Evolutionary conservation across 2,329 filamentous ascomycete genomes (phyloP).

Genomic region (Neopestalotiopsis clavispora): DNA sequence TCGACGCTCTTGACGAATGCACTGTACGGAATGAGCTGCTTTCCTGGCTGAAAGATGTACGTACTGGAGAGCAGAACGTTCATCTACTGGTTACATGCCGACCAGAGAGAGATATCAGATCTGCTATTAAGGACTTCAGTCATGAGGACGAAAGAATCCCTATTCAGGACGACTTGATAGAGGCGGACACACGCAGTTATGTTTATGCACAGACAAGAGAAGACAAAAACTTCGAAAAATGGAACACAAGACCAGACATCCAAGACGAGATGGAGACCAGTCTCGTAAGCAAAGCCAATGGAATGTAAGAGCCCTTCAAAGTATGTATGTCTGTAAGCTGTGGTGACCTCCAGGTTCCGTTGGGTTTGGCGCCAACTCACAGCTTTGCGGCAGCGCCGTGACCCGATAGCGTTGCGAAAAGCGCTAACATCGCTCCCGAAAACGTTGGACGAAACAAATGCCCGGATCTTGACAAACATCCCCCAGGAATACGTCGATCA

Average conservation of each 20-base stretch:
- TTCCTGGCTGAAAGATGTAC: conserved; percentile 18
- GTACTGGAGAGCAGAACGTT: too few relatives aligned
- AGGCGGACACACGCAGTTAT: conserved; percentile 32
- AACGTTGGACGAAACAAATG: conserved; percentile 25
- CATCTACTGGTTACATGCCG: conserved; percentile 30
- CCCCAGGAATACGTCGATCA: conserved; percentile 6
- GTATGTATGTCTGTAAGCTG: too few relatives aligned
- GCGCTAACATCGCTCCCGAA: conserved; percentile 19
- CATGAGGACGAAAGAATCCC: conserved; percentile 23
- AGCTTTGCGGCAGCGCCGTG: conserved; percentile 24
- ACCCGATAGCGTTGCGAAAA: neutral
- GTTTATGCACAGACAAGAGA: conserved; percentile 26
- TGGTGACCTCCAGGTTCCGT: conserved; percentile 26
- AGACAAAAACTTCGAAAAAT: conserved; percentile 28
- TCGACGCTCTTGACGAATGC: conserved; percentile 39
- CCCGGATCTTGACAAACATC: conserved; percentile 20
- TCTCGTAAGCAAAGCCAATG: conserved; percentile 29
- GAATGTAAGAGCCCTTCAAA: conserved; percentile 33
- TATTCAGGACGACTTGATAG: conserved; percentile 27
- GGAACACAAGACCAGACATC: conserved; percentile 25
- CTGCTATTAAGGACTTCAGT: conserved; percentile 12
- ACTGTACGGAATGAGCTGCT: conserved; percentile 17
- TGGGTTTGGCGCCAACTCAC: conserved; percentile 27
- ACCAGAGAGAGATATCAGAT: conserved; percentile 29
- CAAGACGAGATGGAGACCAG: conserved; percentile 28